Evolutionary conservation across 2,329 filamentous ascomycete species (phyloP), one percentile per base, ranked within the genome.

Genomic region (Fusarium illudens): DNA sequence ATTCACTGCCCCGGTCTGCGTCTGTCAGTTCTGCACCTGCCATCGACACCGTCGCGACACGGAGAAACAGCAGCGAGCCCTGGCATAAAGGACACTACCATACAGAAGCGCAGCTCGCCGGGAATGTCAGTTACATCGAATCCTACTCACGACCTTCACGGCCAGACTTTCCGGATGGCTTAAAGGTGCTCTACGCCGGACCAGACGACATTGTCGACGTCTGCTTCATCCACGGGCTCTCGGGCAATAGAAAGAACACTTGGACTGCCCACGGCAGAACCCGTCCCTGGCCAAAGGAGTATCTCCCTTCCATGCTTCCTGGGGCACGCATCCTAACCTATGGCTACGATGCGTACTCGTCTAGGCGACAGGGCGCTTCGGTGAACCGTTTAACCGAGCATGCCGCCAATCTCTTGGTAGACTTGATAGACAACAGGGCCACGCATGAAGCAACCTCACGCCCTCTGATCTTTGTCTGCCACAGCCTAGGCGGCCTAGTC

Each of bases 161-260:
- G 13, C 33, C 33, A n/a, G 33, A 17, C 22, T 66, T 66, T 33
- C 57, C 60, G 11, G 63, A 60, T 32, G 65, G 65, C 1, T n/a
- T 68, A 13, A 20, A 66, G 17, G 60, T 62, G 10, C 48, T 58
- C 34, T 34, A 64, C 17, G 54, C 61, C 10, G 59, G 63, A 6
- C 57, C 50, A 10, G 49, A 64, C 13, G 60, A 63, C 19, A 60
- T 29, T 1, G 46, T 66, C 46, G 62, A 68, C 22, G 48, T 81
- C 33, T 77, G 79, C 58, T 81, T 82, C 52, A 62, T 82, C 32
- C 81, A 83, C 52, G 80, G 81, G 12, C 65, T 82, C 20, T 78
- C 75, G 0, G 81, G 80, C 2, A 69, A 80, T 58, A 76, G 79
- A 1, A 74, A 78, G 3, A 72, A 55, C 6, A 81, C 79, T 5